phyloP scores from a whole-genome alignment of 441 rosid genomes.

The Lepidium campestre region DNA sequence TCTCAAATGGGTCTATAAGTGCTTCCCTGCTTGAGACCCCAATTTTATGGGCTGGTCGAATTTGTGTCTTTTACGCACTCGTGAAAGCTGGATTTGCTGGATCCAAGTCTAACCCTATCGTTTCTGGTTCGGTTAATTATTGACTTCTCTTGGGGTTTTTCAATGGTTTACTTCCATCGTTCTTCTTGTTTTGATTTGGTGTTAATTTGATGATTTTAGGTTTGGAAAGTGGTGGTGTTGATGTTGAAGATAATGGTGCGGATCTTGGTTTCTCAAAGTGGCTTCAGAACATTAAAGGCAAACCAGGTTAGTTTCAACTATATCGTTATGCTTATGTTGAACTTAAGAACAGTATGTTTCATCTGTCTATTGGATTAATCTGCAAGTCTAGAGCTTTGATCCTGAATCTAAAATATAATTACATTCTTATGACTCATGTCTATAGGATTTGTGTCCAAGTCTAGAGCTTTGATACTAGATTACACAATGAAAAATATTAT shows the following conservation, averaged over 20 bases:
- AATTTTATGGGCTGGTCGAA: constrained; percentile 75
- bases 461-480: background rate
- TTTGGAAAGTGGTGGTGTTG: constrained; percentile 38
- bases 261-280: constrained; percentile 85
- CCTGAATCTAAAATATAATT: background rate
- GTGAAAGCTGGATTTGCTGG: constrained; percentile 79
- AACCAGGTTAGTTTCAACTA: constrained; percentile 43
- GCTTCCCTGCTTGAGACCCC: constrained; percentile 73
- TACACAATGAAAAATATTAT: background rate
- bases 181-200: background rate
- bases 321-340: background rate
- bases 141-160: background rate
- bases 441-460: background rate
- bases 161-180: background rate
- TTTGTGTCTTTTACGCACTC: constrained; percentile 70
- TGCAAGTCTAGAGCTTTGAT: background rate
- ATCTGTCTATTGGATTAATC: background rate
- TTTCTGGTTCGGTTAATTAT: constrained; percentile 43
- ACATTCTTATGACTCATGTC: background rate
- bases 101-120: constrained; percentile 67
- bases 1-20: constrained; percentile 22
- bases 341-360: background rate
- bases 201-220: constrained; percentile 27
- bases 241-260: constrained; percentile 40
- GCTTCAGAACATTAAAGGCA: constrained; percentile 50